Evolutionary conservation across 2,329 filamentous ascomycete species (phyloP), one percentile per base, ranked within the genome.

Genomic region (Fusarium foetens): DNA sequence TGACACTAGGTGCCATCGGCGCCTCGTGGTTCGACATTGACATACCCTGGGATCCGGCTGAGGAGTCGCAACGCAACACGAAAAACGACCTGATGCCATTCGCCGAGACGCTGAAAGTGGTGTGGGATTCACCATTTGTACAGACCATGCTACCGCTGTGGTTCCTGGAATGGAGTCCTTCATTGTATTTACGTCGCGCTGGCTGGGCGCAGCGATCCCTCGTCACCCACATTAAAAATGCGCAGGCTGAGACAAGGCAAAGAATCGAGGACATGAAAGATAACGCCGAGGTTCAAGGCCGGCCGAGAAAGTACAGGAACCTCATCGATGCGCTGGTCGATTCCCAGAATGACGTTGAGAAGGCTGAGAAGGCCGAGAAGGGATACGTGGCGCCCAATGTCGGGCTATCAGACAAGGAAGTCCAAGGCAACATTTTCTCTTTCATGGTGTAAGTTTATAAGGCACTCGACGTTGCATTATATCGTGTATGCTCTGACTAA

Each of bases 401-500:
- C 3, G 45, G 45, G 14, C 21, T 48, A 8, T 48, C 45, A 12
- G 45, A 48, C 27, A 48, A 48, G 21, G 45, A 48, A n/a, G 45
- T 48, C 2, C 45, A 48, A 17, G 45, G 45, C 45, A 48, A 48
- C 10, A 48, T 48, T 2, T 48, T 48, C 45, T 48, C 45, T 48
- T 48, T 48, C 27, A 48, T 48, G 45, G 27, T 48, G 45, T 48
- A 17, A 17, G 27, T 48, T 8, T 8, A 31, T 9, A n/a, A 12
- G 10, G 19, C 13, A 29, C 19, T 6, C 7, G 1, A 1, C 10
- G 6, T 5, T 5, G 1, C 4, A 27, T 27, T 16, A 7, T 5
- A 0, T 6, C 10, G 5, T 31, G 1, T 17, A 6, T 12, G 8
- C 4, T 8, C 7, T n/a, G 10, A 17, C 45, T 48, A 9, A 48